These are phyloP conservation scores for Rhizopus sp. DNA, from an alignment of 371 early-diverging fungal species.

Conservation along the genomic window DNA sequence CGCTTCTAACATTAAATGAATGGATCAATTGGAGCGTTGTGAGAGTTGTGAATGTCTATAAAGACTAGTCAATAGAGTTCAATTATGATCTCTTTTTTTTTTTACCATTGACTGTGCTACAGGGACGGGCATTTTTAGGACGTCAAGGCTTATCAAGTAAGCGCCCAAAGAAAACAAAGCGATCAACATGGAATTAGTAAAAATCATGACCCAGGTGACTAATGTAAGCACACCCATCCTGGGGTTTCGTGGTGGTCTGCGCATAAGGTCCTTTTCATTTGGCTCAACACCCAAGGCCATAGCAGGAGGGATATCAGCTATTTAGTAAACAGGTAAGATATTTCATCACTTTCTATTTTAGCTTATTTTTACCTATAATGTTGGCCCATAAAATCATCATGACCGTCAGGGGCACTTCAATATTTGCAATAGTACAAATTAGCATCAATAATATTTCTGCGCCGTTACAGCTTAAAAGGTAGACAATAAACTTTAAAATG, in stretches of 20 bases:
- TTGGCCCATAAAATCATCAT: constrained; percentile 53
- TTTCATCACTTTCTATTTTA: not conserved
- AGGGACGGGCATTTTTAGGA: constrained; percentile 14
- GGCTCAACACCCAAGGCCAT: constrained; percentile 83
- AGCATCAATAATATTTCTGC: constrained; percentile 70
- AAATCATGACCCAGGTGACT: constrained; percentile 31
- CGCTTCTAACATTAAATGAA: constrained; percentile 76
- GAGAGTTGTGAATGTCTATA: constrained; percentile 73
- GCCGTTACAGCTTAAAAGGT: constrained; percentile 84
- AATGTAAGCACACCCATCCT: constrained; percentile 60
- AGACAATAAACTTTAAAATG: constrained; percentile 86
- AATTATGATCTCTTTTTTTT: not conserved
- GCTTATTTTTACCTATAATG: constrained; percentile 37
- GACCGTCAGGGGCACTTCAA: constrained; percentile 58
- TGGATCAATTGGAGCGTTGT: constrained; percentile 83
- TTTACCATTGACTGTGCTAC: constrained; percentile 28
- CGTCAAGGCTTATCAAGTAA: constrained; percentile 54
- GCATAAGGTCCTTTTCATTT: constrained; percentile 76
- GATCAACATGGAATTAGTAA: constrained; percentile 47
- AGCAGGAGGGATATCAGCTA: constrained; percentile 72
- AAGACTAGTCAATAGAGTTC: constrained; percentile 3
- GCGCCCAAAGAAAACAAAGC: constrained; percentile 62
- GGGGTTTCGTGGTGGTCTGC: constrained; percentile 73
- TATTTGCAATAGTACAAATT: constrained; percentile 43
- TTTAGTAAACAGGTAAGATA: not conserved